Evolutionary conservation across 805 yeast genomes (phyloP), one percentile per base, ranked within the genome.

Genomic region (Candida berthetii): DNA sequence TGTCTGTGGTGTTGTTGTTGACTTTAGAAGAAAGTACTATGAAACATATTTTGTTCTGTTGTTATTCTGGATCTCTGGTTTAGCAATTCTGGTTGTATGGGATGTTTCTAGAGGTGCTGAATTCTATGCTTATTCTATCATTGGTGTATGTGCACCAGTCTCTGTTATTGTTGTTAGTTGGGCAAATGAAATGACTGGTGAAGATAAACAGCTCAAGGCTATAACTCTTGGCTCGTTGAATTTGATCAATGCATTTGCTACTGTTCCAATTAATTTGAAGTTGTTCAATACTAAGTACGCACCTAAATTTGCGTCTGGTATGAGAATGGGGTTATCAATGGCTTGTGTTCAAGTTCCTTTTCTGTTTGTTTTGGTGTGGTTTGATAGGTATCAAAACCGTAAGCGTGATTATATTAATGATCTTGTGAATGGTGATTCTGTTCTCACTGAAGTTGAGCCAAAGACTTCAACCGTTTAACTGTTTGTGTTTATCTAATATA

Each of bases 371-470:
- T 14, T 37, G 8, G 31, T 38, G 15, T 22, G 32, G 32, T 38
- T 38, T 24, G 40, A 22, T 22, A 6, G 24, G 8, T 22, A 22
- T 8, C 24, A 22, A 8, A 22, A 22, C 24, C 24, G 24, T 11
- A 38, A 38, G 10, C 32, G 40, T 24, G 40, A 31, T 32, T 38
- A 38, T 17, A n/a, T 38, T 5, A 15, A 16, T n/a, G 40, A 38
- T 7, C 36, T 15, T 9, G 14, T 36, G 22, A 36, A 24, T 16
- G 38, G 38, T 25, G 17, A 8, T 16, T 19, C 29, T 7, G 29
- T 9, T n/a, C 7, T 28, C 4, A 7, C 22, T 9, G 33, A 27
- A 27, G 37, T 22, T 22, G 24, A 22, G 24, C 24, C 24, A 22
- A 22, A 22, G 24, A 22, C 24, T 22, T 8, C 6, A 7, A 22